Conservation (phyloP, 2,329 filamentous ascomycete species). For the Diaporthe nobilis region DNA sequence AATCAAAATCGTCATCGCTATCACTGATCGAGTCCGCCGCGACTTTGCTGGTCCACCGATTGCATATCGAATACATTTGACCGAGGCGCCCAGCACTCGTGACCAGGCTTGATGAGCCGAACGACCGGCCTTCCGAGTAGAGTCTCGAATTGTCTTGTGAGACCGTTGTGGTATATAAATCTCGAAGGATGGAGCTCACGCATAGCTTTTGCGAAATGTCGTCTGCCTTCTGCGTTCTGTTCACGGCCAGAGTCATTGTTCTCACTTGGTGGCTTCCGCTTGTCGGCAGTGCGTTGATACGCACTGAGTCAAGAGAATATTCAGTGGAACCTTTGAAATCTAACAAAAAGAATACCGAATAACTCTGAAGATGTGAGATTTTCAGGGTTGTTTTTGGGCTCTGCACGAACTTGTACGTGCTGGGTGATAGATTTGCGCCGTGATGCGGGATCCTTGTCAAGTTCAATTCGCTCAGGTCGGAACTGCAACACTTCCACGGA, state of each 20-base stretch:
- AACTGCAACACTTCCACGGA: neutral
- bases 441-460: neutral
- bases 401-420: neutral
- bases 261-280: neutral
- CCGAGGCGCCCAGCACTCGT: neutral
- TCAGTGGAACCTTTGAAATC: neutral
- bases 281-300: neutral
- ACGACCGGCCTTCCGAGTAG: neutral
- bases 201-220: neutral
- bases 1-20: neutral
- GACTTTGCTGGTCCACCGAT: neutral
- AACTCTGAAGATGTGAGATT: neutral
- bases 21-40: neutral
- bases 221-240: neutral
- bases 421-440: neutral
- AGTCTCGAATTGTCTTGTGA: neutral
- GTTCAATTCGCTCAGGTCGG: neutral
- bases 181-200: neutral
- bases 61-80: neutral
- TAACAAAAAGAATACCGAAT: neutral
- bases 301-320: neutral
- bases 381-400: neutral
- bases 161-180: neutral
- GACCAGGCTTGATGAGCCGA: neutral
- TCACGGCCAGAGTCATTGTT: neutral